phyloP scores from a whole-genome alignment of 306 rosid genomes.

The Senna tora region DNA sequence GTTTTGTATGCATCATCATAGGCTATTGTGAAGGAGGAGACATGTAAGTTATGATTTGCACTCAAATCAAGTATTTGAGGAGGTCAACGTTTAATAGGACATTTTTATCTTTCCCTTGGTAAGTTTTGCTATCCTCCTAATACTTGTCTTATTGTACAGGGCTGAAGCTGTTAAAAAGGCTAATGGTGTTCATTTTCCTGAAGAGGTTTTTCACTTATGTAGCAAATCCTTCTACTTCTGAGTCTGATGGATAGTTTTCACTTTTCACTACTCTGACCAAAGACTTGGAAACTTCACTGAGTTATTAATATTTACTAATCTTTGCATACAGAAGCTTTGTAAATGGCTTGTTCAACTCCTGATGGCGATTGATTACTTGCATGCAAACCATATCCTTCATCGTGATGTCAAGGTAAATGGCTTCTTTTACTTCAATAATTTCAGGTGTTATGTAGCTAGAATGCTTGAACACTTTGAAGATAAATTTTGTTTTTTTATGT shows the following conservation, averaged over 20 bases:
- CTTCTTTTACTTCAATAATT: slow-evolving; percentile 30
- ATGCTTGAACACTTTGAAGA: slow-evolving; percentile 33
- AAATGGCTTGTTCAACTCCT: slow-evolving; percentile 98
- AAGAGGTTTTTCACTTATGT: slow-evolving; percentile 66
- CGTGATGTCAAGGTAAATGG: slow-evolving; percentile 90
- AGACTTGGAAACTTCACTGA: slow-evolving; percentile 1
- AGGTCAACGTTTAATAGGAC: slow-evolving; percentile 19
- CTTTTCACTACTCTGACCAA: slow-evolving; percentile 27
- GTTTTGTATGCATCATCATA: slow-evolving; percentile 91
- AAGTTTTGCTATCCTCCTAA: slow-evolving; percentile 19
- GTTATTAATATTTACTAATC: slow-evolving; percentile 21
- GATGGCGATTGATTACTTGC: slow-evolving; percentile 97
- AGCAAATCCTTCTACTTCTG: slow-evolving; percentile 4
- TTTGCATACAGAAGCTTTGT: slow-evolving; percentile 72
- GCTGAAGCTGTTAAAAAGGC: slow-evolving; percentile 84
- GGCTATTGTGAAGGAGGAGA: slow-evolving; percentile 98
- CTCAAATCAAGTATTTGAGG: slow-evolving; percentile 33
- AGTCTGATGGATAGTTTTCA: slow-evolving; percentile 31
- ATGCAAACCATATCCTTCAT: slow-evolving; percentile 87
- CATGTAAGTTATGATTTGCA: slow-evolving; percentile 64
- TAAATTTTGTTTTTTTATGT: slow-evolving; percentile 33
- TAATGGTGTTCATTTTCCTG: slow-evolving; percentile 69
- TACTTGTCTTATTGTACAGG: slow-evolving; percentile 53
- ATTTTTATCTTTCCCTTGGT: slow-evolving; percentile 29
- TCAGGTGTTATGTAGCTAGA: slow-evolving; percentile 2